phyloP scores from a whole-genome alignment of 2,329 filamentous ascomycete genomes.

The Cadophora sp. region DNA sequence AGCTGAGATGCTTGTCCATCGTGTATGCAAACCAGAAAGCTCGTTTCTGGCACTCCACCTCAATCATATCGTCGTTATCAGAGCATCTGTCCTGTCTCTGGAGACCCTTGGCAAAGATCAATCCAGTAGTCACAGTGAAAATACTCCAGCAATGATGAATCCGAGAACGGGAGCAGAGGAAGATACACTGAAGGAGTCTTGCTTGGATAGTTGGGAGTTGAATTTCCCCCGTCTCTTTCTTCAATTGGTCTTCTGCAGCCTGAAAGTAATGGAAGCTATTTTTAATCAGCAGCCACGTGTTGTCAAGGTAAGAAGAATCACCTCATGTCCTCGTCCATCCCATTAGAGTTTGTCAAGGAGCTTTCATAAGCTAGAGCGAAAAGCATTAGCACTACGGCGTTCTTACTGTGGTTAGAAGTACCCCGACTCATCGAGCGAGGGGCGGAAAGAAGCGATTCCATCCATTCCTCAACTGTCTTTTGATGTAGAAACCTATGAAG shows the following conservation, averaged over 20 bases:
- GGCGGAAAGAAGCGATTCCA: conserved; percentile 50
- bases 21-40: conserved; percentile 69
- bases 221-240: conserved; percentile 58
- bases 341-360: conserved; percentile 34
- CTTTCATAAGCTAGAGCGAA: conserved; percentile 50
- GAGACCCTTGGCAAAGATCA: conserved; percentile 55
- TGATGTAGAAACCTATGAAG: conserved; percentile 64
- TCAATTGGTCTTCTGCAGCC: conserved; percentile 50
- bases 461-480: conserved; percentile 56
- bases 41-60: conserved; percentile 59
- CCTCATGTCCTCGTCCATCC: conserved; percentile 19
- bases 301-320: too few relatives aligned
- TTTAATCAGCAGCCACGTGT: not conserved
- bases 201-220: conserved; percentile 63
- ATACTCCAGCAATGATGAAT: conserved; percentile 67
- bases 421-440: conserved; percentile 38
- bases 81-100: conserved; percentile 43
- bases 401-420: conserved; percentile 49
- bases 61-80: conserved; percentile 44
- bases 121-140: conserved; percentile 62
- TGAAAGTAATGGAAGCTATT: conserved; percentile 46
- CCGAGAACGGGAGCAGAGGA: conserved; percentile 62
- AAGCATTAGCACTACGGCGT: conserved; percentile 55
- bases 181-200: conserved; percentile 62
- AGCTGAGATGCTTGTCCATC: conserved; percentile 67